phyloP scores from a whole-genome alignment of 139 green algal species.

The Edaphochlamys debaryana region DNA sequence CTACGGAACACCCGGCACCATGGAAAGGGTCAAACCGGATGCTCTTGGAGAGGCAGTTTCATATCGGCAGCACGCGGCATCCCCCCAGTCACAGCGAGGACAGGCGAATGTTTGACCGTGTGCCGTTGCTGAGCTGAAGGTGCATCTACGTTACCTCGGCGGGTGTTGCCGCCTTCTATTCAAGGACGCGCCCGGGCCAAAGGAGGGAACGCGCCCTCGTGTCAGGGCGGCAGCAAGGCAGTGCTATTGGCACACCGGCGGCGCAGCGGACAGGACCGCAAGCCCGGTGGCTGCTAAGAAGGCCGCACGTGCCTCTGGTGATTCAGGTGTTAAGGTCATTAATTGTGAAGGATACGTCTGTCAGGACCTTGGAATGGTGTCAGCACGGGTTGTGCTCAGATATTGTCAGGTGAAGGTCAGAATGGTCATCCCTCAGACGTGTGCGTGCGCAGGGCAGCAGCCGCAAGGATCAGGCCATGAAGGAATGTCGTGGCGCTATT shows the following conservation, averaged over 20 bases:
- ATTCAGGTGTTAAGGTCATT: too few species aligned
- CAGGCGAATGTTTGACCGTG: conserved; percentile 14
- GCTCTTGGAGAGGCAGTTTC: background rate
- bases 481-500: conserved; percentile 27
- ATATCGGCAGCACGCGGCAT: conserved; percentile 1
- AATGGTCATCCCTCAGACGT: conserved; percentile 32
- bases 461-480: background rate
- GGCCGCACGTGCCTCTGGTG: too few species aligned
- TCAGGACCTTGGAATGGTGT: conserved; percentile 40
- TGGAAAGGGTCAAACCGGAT: too few species aligned
- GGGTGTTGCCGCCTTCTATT: background rate
- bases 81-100: background rate
- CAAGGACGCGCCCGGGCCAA: too few species aligned
- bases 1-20: background rate
- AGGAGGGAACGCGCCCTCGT: too few species aligned
- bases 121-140: background rate
- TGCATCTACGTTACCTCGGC: background rate
- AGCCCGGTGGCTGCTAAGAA: too few species aligned
- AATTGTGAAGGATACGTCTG: too few species aligned
- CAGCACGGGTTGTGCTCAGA: conserved; percentile 39
- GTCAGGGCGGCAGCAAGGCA: too few species aligned
- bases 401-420: conserved; percentile 47
- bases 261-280: too few species aligned
- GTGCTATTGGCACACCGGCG: too few species aligned
- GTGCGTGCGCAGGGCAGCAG: background rate